These are phyloP conservation scores for Phlebiopsis flavidoalba DNA, from an alignment of 768 basidiomycete species.

Conservation along the genomic window DNA sequence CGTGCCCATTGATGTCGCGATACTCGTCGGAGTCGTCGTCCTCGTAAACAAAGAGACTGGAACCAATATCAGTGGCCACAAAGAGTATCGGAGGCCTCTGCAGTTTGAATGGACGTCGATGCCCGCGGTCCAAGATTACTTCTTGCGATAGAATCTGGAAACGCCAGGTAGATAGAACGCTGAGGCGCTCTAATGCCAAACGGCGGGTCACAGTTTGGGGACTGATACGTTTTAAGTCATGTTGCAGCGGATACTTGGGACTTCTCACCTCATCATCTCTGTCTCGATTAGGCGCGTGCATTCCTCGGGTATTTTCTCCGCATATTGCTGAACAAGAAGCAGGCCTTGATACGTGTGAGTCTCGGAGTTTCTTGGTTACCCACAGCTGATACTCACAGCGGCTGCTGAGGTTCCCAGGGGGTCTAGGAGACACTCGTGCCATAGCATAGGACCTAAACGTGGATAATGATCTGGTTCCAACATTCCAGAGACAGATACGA, in stretches of 20 bases:
- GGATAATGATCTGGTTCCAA: conserved; percentile 44
- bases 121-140: conserved; percentile 52
- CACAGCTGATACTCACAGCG: conserved; percentile 35
- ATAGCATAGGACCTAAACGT: conserved; percentile 50
- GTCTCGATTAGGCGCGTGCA: conserved; percentile 45
- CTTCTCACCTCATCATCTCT: conserved; percentile 51
- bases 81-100: conserved; percentile 71
- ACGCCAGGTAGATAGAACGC: conserved; percentile 58
- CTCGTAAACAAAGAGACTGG: conserved; percentile 48
- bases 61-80: conserved; percentile 71
- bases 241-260: neutral
- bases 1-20: conserved; percentile 38
- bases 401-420: conserved; percentile 32
- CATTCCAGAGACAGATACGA: conserved; percentile 58
- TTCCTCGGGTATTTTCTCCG: conserved; percentile 53
- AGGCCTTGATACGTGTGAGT: conserved; percentile 26
- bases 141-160: conserved; percentile 64
- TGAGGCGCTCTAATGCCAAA: conserved; percentile 49
- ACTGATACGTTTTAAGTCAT: conserved; percentile 26
- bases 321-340: conserved; percentile 67
- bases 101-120: conserved; percentile 62
- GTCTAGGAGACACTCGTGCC: conserved; percentile 47
- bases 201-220: conserved; percentile 43
- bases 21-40: conserved; percentile 48
- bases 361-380: neutral